Conservation (phyloP, 1,139 yeast genomes). For the Neolecta irregularis region DNA sequence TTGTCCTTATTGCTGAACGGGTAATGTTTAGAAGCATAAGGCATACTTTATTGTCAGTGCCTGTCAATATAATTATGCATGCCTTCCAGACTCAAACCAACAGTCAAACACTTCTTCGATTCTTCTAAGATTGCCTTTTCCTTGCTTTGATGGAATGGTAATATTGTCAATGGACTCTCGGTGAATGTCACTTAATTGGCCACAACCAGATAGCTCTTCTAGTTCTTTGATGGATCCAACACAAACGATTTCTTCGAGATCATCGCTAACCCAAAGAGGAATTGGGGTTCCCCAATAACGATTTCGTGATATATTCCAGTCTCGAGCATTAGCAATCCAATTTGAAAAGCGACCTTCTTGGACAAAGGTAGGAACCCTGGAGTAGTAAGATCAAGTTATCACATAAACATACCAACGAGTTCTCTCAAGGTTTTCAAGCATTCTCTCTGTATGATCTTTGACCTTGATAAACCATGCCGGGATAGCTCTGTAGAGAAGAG, state of each 20-base stretch:
- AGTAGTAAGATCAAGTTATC: too few species aligned
- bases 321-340: slow-evolving; percentile 98
- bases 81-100: slow-evolving; percentile 90
- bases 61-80: not conserved
- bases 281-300: slow-evolving; percentile 99
- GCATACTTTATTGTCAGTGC: slow-evolving; percentile 47
- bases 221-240: slow-evolving; percentile 82
- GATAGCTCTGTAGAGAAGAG: slow-evolving; percentile 84
- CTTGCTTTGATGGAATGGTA: slow-evolving; percentile 84
- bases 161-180: slow-evolving; percentile 83
- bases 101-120: slow-evolving; percentile 97
- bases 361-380: slow-evolving; percentile 75
- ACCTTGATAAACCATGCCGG: slow-evolving; percentile 98
- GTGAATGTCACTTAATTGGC: slow-evolving; percentile 74
- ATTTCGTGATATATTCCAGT: slow-evolving; percentile 96
- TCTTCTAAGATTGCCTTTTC: slow-evolving; percentile 77
- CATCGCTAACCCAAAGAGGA: slow-evolving; percentile 95
- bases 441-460: slow-evolving; percentile 69
- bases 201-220: slow-evolving; percentile 64
- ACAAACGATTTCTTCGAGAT: slow-evolving; percentile 81
- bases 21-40: slow-evolving; percentile 90
- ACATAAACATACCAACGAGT: too few species aligned
- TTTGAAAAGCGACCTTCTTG: slow-evolving; percentile 91
- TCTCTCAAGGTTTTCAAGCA: slow-evolving; percentile 69
- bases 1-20: slow-evolving; percentile 75